Evolutionary conservation across 1,139 yeast genomes (phyloP).

Genomic region (Diutina ranongensis): DNA sequence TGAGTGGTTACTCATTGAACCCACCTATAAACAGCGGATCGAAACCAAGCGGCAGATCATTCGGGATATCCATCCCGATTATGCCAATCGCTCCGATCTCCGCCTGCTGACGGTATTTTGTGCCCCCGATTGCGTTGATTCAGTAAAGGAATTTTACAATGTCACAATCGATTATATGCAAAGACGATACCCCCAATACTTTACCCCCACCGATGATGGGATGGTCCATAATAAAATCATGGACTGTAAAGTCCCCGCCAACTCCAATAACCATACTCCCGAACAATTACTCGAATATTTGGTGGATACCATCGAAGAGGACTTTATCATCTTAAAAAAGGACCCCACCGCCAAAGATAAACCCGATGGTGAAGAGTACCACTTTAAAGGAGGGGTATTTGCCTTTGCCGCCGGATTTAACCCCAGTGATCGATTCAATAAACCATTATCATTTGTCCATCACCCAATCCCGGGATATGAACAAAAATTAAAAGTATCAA

Average conservation of each 20-base stretch:
- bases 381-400: constrained; percentile 51
- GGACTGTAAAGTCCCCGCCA: constrained; percentile 23
- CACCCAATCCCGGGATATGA: constrained; percentile 54
- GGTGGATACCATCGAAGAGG: constrained; percentile 51
- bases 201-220: constrained; percentile 17
- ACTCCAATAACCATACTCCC: constrained; percentile 11
- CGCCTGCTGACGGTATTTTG: constrained; percentile 20
- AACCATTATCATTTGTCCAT: constrained; percentile 44
- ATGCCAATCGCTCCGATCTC: constrained; percentile 18
- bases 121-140: constrained; percentile 33
- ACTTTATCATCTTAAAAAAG: constrained; percentile 44
- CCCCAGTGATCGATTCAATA: constrained; percentile 43
- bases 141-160: constrained; percentile 48
- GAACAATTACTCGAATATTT: constrained; percentile 24
- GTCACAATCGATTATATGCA: constrained; percentile 34
- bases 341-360: constrained; percentile 29
- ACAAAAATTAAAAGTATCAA: constrained; percentile 40
- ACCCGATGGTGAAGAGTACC: constrained; percentile 43
- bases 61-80: constrained; percentile 28
- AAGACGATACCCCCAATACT: constrained; percentile 51
- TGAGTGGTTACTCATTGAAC: constrained; percentile 61
- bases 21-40: constrained; percentile 40
- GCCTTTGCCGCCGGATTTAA: constrained; percentile 72
- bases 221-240: constrained; percentile 32
- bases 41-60: constrained; percentile 30